These are phyloP conservation scores for Fusarium tricinctum DNA, from an alignment of 2,329 filamentous ascomycete genomes.

Conservation along the genomic window DNA sequence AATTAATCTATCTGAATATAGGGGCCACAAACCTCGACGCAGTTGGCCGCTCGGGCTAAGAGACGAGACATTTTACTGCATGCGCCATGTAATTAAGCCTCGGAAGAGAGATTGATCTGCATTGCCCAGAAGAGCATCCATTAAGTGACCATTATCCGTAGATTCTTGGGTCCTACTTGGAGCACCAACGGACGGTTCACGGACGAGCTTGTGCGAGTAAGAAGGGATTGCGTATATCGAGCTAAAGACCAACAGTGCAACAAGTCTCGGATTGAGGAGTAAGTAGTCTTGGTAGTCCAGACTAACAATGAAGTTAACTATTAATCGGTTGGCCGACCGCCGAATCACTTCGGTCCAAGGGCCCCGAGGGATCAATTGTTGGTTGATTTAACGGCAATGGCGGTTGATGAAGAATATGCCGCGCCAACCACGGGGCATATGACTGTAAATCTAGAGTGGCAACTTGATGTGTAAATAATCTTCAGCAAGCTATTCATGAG, in stretches of 20 bases:
- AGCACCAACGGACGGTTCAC: slow-evolving; percentile 26
- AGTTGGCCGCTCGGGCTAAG: slow-evolving; percentile 29
- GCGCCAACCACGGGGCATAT: slow-evolving; percentile 29
- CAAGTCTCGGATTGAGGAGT: slow-evolving; percentile 21
- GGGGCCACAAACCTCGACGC: slow-evolving; percentile 22
- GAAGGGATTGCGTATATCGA: slow-evolving; percentile 19
- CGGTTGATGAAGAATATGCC: slow-evolving; percentile 32
- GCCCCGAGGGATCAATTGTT: slow-evolving; percentile 12
- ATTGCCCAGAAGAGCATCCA: not conserved
- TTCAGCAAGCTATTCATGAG: not conserved
- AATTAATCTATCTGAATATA: slow-evolving; percentile 31
- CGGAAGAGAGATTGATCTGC: slow-evolving; percentile 22
- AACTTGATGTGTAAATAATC: not conserved
- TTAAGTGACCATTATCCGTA: no score
- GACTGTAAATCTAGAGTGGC: not conserved
- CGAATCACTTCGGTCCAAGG: slow-evolving; percentile 10
- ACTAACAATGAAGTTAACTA: slow-evolving; percentile 1
- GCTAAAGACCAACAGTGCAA: slow-evolving; percentile 17
- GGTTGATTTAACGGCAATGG: slow-evolving; percentile 33
- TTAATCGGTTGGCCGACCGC: not conserved
- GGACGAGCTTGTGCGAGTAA: slow-evolving; percentile 30
- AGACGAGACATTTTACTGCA: slow-evolving; percentile 4
- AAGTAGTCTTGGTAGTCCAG: not conserved
- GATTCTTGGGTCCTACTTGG: slow-evolving; percentile 15
- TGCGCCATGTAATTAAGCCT: slow-evolving; percentile 21